A percentile compares a stretch with the other conserved stretches of the same genome.
Evolutionary conservation across 148 eudicot genomes (phyloP).

Genomic region (Rheum nobile): DNA sequence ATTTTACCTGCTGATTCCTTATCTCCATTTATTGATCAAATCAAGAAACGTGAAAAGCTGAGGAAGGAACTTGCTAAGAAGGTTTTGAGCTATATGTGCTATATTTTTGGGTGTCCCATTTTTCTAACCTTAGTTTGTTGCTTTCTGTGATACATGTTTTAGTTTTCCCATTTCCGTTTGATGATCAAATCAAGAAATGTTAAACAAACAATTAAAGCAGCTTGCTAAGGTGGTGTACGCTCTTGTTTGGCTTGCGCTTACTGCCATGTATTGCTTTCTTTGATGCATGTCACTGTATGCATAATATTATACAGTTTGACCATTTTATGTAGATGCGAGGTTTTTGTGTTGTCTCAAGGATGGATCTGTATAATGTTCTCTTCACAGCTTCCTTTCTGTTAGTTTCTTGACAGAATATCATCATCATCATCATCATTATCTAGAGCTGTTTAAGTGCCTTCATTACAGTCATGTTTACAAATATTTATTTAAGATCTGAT

Average conservation of each 20-base stretch:
- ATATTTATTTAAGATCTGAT: neutral
- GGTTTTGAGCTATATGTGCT: conserved; percentile 25
- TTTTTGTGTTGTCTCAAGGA: neutral
- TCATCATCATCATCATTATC: neutral
- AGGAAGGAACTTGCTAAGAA: conserved; percentile 64
- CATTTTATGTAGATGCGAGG: neutral
- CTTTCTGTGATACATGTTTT: neutral
- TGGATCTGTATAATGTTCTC: neutral
- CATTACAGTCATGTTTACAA: neutral
- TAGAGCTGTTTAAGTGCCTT: neutral
- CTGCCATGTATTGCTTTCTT: neutral
- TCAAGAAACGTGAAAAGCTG: conserved; percentile 81
- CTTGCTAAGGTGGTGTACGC: neutral
- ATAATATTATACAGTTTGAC: neutral
- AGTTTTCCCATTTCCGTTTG: neutral
- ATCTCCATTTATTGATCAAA: conserved; percentile 83
- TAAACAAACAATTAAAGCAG: neutral
- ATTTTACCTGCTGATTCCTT: conserved; percentile 53
- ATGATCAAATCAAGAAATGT: neutral
- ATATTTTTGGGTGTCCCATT: neutral
- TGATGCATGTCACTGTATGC: neutral
- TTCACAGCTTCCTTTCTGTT: neutral
- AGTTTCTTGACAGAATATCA: neutral
- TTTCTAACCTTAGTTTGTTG: neutral
- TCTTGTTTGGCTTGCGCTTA: neutral